These are phyloP conservation scores for Tulasnella sp. DNA, from an alignment of 768 basidiomycete genomes.

Conservation along the genomic window DNA sequence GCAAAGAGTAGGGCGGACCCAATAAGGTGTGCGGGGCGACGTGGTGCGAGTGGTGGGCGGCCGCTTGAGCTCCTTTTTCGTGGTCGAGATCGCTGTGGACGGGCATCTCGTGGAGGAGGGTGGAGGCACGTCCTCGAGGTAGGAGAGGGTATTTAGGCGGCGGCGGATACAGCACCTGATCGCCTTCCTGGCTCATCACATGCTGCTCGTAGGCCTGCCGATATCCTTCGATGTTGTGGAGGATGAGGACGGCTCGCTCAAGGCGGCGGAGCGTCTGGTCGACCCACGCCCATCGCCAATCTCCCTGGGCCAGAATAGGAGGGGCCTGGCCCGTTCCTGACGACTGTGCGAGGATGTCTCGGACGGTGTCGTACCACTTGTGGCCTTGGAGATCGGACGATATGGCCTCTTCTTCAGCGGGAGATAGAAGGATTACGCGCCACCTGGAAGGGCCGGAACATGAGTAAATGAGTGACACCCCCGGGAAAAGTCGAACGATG, in stretches of 20 bases:
- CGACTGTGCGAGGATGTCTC: slow-evolving; percentile 60
- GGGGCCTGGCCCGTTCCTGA: slow-evolving; percentile 51
- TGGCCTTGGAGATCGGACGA: slow-evolving; percentile 74
- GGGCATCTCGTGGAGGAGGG: slow-evolving; percentile 52
- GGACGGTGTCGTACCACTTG: slow-evolving; percentile 84
- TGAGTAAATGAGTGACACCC: background rate
- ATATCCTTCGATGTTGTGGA: slow-evolving; percentile 40
- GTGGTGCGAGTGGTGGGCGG: slow-evolving; percentile 48
- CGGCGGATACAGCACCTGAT: slow-evolving; percentile 63
- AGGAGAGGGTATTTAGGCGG: slow-evolving; percentile 75
- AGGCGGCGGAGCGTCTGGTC: slow-evolving; percentile 70
- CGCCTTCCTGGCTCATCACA: slow-evolving; percentile 43
- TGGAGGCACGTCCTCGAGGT: slow-evolving; percentile 77
- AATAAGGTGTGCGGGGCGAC: slow-evolving; percentile 49
- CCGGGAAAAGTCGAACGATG: background rate
- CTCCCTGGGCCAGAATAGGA: slow-evolving; percentile 61
- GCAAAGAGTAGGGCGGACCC: slow-evolving; percentile 84
- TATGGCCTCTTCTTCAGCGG: slow-evolving; percentile 89
- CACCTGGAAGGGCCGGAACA: slow-evolving; percentile 48
- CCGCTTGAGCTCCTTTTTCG: slow-evolving; percentile 19
- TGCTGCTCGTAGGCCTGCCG: slow-evolving; percentile 56
- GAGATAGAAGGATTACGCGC: slow-evolving; percentile 83
- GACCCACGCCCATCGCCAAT: slow-evolving; percentile 93
- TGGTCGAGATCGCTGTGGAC: slow-evolving; percentile 36
- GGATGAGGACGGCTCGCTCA: slow-evolving; percentile 55